Percentiles rank a stretch among this genome's conserved stretches.
Evolutionary conservation across 306 rosid genomes (phyloP).

Genomic region (Potentilla sterilis): DNA sequence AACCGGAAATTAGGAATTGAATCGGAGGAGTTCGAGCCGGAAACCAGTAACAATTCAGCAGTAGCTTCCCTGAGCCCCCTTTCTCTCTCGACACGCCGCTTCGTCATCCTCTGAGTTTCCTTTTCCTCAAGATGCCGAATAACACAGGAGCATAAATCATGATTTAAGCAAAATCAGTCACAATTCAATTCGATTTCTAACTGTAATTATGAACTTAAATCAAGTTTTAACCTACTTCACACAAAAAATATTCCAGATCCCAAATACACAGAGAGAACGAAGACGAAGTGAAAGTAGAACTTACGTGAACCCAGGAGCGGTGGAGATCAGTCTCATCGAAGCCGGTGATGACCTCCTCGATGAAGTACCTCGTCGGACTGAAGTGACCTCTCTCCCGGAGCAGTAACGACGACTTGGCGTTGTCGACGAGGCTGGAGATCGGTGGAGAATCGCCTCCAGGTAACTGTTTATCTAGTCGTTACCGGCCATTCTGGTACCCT

Average conservation of each 20-base stretch:
- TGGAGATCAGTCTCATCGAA: conserved; percentile 97
- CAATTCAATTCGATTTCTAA: neutral
- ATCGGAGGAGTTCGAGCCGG: too few species aligned
- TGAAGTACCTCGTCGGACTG: conserved; percentile 95
- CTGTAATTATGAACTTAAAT: neutral
- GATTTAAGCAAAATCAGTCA: neutral
- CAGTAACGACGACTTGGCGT: conserved; percentile 76
- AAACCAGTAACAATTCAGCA: conserved; percentile 63
- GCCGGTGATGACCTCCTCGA: conserved; percentile 87
- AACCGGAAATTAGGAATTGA: too few species aligned
- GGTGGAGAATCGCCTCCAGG: conserved; percentile 85
- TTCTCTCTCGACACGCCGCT: conserved; percentile 80
- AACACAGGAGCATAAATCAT: neutral
- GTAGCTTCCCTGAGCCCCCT: conserved; percentile 90
- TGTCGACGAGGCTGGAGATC: conserved; percentile 82
- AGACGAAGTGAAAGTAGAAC: neutral
- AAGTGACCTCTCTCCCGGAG: conserved; percentile 92
- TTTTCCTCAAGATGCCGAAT: conserved; percentile 73
- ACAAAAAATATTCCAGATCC: neutral
- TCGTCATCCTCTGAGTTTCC: conserved; percentile 58
- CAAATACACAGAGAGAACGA: neutral
- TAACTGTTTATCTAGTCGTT: conserved; percentile 97
- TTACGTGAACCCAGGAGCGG: conserved; percentile 95
- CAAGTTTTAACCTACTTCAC: neutral
- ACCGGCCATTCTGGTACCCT: conserved; percentile 59